phyloP scores from a whole-genome alignment of 441 rosid genomes.

The Gossypium laxum region DNA sequence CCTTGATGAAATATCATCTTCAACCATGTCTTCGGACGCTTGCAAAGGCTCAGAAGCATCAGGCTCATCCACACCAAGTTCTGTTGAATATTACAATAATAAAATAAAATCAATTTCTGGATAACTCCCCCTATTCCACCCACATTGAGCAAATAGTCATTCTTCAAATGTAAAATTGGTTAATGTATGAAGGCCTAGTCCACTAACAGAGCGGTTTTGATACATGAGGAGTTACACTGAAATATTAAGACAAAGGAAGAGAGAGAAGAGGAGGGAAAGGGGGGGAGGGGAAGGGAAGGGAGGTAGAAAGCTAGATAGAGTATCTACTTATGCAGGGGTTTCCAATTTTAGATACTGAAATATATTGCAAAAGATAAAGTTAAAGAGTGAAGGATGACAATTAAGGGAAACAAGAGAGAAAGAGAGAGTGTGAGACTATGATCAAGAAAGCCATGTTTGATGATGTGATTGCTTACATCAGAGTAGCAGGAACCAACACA shows the following conservation, averaged over 20 bases:
- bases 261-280: neutral
- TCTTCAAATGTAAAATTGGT: neutral
- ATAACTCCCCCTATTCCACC: neutral
- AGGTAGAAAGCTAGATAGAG: neutral
- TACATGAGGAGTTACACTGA: neutral
- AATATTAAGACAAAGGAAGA: neutral
- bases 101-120: neutral
- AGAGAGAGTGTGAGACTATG: neutral
- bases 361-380: neutral
- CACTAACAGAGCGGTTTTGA: neutral
- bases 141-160: neutral
- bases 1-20: slow-evolving; percentile 84
- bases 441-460: neutral
- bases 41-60: slow-evolving; percentile 47
- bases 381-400: neutral
- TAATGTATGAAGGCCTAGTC: neutral
- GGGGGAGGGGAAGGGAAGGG: too few species aligned
- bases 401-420: neutral
- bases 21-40: slow-evolving; percentile 60
- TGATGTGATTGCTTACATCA: neutral
- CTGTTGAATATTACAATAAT: slow-evolving; percentile 23
- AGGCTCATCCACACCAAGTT: slow-evolving; percentile 49
- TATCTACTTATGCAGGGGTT: neutral
- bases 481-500: neutral
- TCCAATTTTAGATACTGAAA: neutral